phyloP scores from a whole-genome alignment of 306 rosid genomes.

The Pueraria montana region DNA sequence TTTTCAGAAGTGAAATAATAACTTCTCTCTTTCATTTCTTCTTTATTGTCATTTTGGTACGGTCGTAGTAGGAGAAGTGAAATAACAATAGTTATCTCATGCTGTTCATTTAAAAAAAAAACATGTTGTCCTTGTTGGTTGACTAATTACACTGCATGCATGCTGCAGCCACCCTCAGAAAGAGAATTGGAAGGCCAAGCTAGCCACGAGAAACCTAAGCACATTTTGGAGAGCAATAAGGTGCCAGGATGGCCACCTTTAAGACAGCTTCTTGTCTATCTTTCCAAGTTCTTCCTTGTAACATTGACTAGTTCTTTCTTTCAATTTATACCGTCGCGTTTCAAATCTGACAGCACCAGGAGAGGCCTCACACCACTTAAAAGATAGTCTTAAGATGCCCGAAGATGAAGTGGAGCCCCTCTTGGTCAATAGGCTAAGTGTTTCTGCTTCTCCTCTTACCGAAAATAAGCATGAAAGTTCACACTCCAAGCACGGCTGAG shows the following conservation, averaged over 20 bases:
- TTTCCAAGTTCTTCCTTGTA: constrained; percentile 71
- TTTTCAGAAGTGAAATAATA: not conserved
- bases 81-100: not conserved
- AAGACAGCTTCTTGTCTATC: constrained; percentile 75
- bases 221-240: constrained; percentile 56
- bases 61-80: too few relatives aligned
- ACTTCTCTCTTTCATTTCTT: not conserved
- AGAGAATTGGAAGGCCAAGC: constrained; percentile 62
- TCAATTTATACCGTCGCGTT: constrained; percentile 64
- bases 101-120: constrained; percentile 19
- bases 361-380: constrained; percentile 76
- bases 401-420: constrained; percentile 66
- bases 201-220: constrained; percentile 54
- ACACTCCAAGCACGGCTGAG: too few relatives aligned
- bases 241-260: constrained; percentile 94
- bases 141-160: constrained; percentile 41
- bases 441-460: constrained; percentile 51
- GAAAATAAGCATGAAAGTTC: too few relatives aligned
- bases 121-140: constrained; percentile 25
- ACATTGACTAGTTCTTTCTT: constrained; percentile 54
- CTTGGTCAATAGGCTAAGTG: constrained; percentile 55
- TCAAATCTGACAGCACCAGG: constrained; percentile 50
- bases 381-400: constrained; percentile 81
- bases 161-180: constrained; percentile 54
- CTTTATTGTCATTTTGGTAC: not conserved